Conservation (phyloP, 1,284 basidiomycete genomes). For the Trichosporon asahii region DNA sequence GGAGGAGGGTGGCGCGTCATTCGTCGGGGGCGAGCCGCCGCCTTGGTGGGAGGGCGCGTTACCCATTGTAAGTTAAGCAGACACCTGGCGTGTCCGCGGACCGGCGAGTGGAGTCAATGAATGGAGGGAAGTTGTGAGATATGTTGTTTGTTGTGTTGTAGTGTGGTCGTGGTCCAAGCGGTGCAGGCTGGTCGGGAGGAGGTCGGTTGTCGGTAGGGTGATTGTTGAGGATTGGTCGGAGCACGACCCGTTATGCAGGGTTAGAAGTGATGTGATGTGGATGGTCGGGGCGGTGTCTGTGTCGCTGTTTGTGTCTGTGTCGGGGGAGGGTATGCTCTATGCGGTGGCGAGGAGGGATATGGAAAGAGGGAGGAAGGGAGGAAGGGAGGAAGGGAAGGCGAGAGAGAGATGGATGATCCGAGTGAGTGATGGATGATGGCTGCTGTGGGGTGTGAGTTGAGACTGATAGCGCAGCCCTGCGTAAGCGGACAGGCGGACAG, state of each 20-base stretch:
- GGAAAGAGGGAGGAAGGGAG: too few species aligned
- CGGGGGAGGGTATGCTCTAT: neutral
- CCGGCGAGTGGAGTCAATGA: neutral
- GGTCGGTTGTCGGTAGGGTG: neutral
- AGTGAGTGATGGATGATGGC: neutral
- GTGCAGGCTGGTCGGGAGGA: too few species aligned
- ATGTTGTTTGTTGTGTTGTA: too few species aligned
- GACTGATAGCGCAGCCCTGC: too few species aligned
- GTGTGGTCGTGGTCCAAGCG: neutral
- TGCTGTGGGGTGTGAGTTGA: too few species aligned
- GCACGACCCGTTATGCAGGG: neutral
- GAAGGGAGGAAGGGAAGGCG: too few species aligned
- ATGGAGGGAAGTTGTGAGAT: neutral
- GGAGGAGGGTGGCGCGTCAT: slow-evolving; percentile 11
- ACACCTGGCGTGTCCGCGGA: neutral
- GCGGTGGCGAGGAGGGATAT: neutral
- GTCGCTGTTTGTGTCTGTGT: neutral
- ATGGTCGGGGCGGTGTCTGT: neutral
- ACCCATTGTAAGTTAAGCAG: slow-evolving; percentile 30
- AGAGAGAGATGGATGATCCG: too few species aligned
- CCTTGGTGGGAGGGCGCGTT: slow-evolving; percentile 35
- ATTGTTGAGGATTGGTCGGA: neutral
- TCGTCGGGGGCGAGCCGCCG: slow-evolving; percentile 15
- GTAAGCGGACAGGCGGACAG: neutral
- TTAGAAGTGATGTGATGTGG: neutral